Evolutionary conservation across 2,329 filamentous ascomycete species (phyloP).

Genomic region (Fusarium sp.): DNA sequence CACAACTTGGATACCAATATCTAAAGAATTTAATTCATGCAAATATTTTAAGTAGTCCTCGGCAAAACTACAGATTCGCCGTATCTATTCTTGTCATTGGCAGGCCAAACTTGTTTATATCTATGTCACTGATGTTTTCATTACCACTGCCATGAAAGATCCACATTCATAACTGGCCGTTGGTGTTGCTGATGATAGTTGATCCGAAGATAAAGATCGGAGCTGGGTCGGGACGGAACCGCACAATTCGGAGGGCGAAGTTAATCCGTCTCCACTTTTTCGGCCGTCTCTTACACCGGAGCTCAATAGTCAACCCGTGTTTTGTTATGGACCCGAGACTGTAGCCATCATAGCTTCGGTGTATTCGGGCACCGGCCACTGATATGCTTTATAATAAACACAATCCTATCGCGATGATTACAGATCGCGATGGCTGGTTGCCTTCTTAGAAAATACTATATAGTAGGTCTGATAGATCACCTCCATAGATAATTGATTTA

Average conservation of each 20-base stretch:
- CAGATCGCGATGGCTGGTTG: fast-evolving
- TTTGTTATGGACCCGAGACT: neutral
- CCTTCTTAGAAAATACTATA: neutral
- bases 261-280: conserved; percentile 17
- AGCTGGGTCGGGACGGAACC: neutral
- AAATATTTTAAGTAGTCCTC: neutral
- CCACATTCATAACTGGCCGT: neutral
- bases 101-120: too few relatives aligned
- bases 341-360: neutral
- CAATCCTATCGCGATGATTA: neutral
- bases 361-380: neutral
- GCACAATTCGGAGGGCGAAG: conserved; percentile 15
- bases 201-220: conserved; percentile 1
- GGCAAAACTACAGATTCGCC: neutral
- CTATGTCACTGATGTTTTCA: neutral
- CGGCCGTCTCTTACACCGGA: neutral
- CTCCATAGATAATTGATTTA: neutral
- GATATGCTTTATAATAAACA: neutral
- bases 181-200: neutral
- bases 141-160: neutral
- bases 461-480: neutral
- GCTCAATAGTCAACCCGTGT: neutral
- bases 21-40: neutral
- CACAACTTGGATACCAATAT: neutral
- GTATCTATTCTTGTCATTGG: too few relatives aligned